Conservation (phyloP, 192 early-diverging fungal genomes). For the Martensiomyces pterosporus region DNA sequence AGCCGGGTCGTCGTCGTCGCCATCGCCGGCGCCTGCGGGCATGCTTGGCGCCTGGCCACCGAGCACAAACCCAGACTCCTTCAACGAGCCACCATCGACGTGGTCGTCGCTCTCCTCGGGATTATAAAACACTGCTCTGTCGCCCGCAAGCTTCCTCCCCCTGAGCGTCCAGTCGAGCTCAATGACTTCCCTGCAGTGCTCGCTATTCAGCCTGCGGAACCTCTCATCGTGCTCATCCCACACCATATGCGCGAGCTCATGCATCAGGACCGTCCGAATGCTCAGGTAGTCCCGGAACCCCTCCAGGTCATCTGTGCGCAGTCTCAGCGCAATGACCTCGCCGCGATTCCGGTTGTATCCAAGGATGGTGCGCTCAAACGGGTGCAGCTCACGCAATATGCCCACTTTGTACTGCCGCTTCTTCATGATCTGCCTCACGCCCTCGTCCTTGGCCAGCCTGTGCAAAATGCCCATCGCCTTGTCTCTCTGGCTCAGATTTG, state of each 20-base stretch:
- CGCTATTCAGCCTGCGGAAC: conserved; percentile 35
- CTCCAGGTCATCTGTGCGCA: conserved; percentile 37
- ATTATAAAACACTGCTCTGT: conserved; percentile 10
- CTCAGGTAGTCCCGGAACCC: conserved; percentile 33
- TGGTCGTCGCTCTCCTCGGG: conserved; percentile 5
- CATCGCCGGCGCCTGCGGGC: not conserved
- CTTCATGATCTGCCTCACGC: conserved; percentile 33
- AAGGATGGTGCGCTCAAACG: conserved; percentile 33
- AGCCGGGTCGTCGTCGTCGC: not conserved
- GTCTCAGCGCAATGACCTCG: conserved; percentile 33
- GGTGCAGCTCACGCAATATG: conserved; percentile 38
- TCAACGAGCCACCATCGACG: conserved; percentile 40
- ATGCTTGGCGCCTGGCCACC: conserved; percentile 27
- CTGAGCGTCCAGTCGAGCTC: conserved; percentile 42
- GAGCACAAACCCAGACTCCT: conserved; percentile 28
- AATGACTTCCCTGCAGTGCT: conserved; percentile 38
- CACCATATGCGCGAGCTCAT: conserved; percentile 51
- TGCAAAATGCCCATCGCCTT: conserved; percentile 19
- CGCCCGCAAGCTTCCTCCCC: conserved; percentile 17
- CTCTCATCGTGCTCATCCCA: conserved; percentile 47
- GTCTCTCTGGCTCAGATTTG: conserved; percentile 4
- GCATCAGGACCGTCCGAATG: conserved; percentile 41
- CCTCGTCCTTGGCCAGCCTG: conserved; percentile 29
- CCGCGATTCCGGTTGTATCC: conserved; percentile 48
- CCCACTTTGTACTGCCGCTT: conserved; percentile 30